Base-by-base conservation (phyloP, 495 filamentous ascomycete species). In the Penicillium lividum region DNA sequence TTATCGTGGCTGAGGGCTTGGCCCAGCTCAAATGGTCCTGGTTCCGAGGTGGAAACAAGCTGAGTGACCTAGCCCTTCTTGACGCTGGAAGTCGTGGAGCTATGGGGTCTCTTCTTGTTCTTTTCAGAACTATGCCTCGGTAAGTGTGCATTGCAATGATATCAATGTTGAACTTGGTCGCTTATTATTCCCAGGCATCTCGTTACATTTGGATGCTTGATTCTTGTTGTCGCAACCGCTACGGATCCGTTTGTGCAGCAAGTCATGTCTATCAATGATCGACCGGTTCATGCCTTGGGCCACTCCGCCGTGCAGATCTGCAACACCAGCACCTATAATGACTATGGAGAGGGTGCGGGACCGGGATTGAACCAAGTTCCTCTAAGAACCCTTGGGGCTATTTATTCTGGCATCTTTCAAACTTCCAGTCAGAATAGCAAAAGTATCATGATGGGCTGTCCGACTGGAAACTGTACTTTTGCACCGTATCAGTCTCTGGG, bases 21-120 rank as follows among this genome's bases (percentile, higher is more conserved):
- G 68, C 69, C 2, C 78, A 80, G 60, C 67, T 81, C 7, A 82
- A 80, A 58, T 80, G 78, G 77, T 76, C 75, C 25, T 80, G 75
- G 72, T 80, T 80, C 56, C 68, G 70, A 7, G 60, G 65, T 5
- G 66, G 70, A 38, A 73, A 73, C 56, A 68, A 67, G 40, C 42
- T 83, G 18, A 66, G 58, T n/a, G 79, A 82, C 56, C 72, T 79
- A 38, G 54, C 66, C 10, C 43, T 63, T 10, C 71, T 80, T 34
- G 80, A 82, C 54, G 71, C 76, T 40, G 78, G 77, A 5, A 73
- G 63, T 54, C 69, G 78, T 13, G 72, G 75, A 10, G 66, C 74
- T 0, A 60, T 69, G 45, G 75, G 76, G 0, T 63, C 71, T 13
- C 57, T 70, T 6, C 51, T 68, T 42, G 63, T 80, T 5, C 60